Evolutionary conservation across 1,284 basidiomycete species (phyloP).

Genomic region (Porogramme epimiltina): DNA sequence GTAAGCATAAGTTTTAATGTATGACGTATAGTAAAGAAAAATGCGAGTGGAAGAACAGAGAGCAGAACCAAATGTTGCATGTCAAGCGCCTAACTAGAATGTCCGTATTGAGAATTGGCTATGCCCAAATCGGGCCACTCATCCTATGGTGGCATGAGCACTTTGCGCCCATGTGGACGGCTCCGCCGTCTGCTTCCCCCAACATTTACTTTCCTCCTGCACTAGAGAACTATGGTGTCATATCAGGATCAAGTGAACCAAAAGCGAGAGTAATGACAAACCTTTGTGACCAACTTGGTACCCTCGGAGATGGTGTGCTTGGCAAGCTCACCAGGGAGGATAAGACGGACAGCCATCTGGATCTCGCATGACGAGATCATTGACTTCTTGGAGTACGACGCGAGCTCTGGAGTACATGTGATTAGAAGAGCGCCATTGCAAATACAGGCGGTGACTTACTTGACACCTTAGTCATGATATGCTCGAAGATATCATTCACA

Average conservation of each 20-base stretch:
- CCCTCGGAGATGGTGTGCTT: conserved; percentile 84
- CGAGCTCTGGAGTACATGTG: conserved; percentile 72
- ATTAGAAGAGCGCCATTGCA: conserved; percentile 2
- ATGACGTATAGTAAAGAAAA: no score
- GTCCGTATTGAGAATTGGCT: no score
- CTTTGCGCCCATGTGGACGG: no score
- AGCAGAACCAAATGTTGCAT: no score
- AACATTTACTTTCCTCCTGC: conserved; percentile 60
- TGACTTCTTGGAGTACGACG: conserved; percentile 91
- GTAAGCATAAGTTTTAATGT: no score
- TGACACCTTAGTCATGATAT: conserved; percentile 88
- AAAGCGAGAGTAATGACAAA: conserved; percentile 2
- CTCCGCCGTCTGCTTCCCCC: no score
- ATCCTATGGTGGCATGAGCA: no score
- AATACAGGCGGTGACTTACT: conserved; percentile 40
- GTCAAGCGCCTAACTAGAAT: no score
- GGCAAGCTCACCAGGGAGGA: conserved; percentile 86
- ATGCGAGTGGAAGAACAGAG: no score
- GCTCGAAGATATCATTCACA: conserved; percentile 93
- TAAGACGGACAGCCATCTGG: conserved; percentile 88
- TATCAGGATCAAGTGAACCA: background rate
- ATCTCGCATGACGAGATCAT: conserved; percentile 95
- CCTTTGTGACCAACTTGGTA: conserved; percentile 55
- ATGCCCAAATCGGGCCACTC: no score
- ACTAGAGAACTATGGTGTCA: conserved; percentile 56